phyloP scores from a whole-genome alignment of 2,329 filamentous ascomycete species.

The Pseudogymnoascus sp. region DNA sequence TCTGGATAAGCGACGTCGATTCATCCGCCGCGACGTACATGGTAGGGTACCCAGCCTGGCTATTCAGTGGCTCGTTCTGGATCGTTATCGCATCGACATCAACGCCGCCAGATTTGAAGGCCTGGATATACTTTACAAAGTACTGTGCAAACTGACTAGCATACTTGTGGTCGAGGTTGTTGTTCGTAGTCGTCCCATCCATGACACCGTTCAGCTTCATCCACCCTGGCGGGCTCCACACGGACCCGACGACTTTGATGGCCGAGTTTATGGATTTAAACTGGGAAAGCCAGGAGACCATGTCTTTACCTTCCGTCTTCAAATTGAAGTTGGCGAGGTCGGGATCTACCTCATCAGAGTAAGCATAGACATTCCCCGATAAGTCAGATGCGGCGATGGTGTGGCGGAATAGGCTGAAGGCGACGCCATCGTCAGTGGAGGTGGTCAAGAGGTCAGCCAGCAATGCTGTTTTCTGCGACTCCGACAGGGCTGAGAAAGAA shows the following conservation, averaged over 20 bases:
- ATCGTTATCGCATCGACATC: constrained; percentile 37
- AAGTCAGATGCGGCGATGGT: constrained; percentile 36
- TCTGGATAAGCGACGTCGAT: constrained; percentile 31
- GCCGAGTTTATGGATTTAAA: constrained; percentile 31
- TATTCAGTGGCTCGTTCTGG: constrained; percentile 40
- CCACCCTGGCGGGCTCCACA: constrained; percentile 37
- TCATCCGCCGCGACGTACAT: constrained; percentile 35
- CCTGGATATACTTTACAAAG: constrained; percentile 37
- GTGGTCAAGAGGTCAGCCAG: constrained; percentile 30
- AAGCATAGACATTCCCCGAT: constrained; percentile 34
- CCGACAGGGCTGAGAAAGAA: constrained; percentile 31
- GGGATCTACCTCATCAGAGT: constrained; percentile 33
- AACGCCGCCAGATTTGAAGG: constrained; percentile 31
- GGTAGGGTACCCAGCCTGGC: constrained; percentile 32
- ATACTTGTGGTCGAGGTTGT: constrained; percentile 33
- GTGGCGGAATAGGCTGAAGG: constrained; percentile 36
- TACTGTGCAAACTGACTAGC: constrained; percentile 32
- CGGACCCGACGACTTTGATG: constrained; percentile 33
- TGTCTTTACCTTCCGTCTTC: constrained; percentile 33
- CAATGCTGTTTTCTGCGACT: constrained; percentile 13
- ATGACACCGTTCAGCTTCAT: constrained; percentile 33
- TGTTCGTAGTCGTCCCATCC: constrained; percentile 33
- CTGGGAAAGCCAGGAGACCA: constrained; percentile 33
- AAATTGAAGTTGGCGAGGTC: constrained; percentile 30
- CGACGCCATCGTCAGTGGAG: constrained; percentile 31